Conservation (phyloP, 768 basidiomycete species). For the Gloeopeniophorella convolvens region DNA sequence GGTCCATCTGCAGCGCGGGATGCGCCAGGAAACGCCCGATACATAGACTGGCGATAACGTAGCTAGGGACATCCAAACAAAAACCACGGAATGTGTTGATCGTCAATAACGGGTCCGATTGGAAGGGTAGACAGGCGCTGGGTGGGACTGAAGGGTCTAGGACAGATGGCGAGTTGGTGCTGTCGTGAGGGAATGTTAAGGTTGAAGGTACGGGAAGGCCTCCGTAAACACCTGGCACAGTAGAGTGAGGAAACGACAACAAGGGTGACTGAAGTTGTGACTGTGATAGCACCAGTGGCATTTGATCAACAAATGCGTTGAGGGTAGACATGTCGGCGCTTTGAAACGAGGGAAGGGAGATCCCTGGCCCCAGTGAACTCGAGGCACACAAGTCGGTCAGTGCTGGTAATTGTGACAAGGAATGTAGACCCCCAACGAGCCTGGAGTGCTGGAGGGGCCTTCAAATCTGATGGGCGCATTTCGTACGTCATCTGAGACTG, state of each 20-base stretch:
- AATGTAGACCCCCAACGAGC: not conserved
- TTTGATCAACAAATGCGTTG: no score
- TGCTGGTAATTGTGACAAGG: not conserved
- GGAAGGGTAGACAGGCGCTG: not conserved
- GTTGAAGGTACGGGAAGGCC: not conserved
- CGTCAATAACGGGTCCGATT: not conserved
- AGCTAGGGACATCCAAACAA: no score
- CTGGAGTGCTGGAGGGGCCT: not conserved
- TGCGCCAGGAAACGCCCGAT: not conserved
- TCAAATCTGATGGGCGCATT: no score
- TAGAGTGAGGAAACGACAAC: no score
- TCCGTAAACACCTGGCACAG: not conserved
- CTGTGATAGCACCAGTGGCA: no score
- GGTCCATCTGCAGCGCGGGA: not conserved
- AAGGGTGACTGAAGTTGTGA: no score
- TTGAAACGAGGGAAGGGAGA: not conserved
- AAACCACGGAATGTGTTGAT: not conserved
- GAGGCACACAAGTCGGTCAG: not conserved
- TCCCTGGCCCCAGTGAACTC: not conserved
- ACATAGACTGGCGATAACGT: not conserved
- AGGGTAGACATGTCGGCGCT: not conserved
- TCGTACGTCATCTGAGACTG: no score
- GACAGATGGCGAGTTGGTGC: not conserved
- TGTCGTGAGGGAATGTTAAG: no score
- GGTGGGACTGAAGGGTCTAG: slow-evolving; percentile 3